Evolutionary conservation across 108 stramenopile species (phyloP).

Genomic region (Skeletonema potamos): DNA sequence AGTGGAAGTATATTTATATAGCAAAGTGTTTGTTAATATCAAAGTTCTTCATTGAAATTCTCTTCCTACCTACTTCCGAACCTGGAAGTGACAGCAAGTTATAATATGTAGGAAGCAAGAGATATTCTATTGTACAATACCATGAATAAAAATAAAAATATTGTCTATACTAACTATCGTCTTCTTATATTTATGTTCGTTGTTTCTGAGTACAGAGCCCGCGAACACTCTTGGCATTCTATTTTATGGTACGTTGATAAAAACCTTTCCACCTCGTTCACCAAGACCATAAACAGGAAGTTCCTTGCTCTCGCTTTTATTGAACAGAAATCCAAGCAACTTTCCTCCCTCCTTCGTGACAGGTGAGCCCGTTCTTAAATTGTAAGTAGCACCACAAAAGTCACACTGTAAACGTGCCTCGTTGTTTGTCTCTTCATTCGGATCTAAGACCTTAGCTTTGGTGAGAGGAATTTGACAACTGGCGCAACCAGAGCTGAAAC

Average conservation of each 20-base stretch:
- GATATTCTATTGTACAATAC: too few species aligned
- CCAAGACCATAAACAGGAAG: slow-evolving; percentile 67
- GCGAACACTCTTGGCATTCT: too few species aligned
- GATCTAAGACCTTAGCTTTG: slow-evolving; percentile 63
- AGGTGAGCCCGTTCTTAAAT: slow-evolving; percentile 60
- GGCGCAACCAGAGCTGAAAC: slow-evolving; percentile 61
- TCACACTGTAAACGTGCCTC: slow-evolving; percentile 45
- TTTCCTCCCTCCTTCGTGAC: slow-evolving; percentile 50
- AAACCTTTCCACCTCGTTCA: slow-evolving; percentile 72
- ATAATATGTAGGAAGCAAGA: too few species aligned
- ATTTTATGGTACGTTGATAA: slow-evolving; percentile 44
- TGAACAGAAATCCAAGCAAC: slow-evolving; percentile 59
- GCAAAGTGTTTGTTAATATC: too few species aligned
- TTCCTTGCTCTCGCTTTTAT: slow-evolving; percentile 30
- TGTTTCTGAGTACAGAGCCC: too few species aligned
- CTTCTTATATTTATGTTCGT: background rate
- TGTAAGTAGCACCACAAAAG: slow-evolving; percentile 77
- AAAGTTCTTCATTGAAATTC: too few species aligned
- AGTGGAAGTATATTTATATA: too few species aligned
- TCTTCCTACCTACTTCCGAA: too few species aligned
- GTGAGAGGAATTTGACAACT: slow-evolving; percentile 76
- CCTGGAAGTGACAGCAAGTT: too few species aligned
- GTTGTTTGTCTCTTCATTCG: slow-evolving; percentile 44
- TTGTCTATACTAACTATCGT: too few species aligned
- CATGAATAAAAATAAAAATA: too few species aligned